phyloP scores from a whole-genome alignment of 352 stramenopile species.

The Phytophthora fragariaefolia region DNA sequence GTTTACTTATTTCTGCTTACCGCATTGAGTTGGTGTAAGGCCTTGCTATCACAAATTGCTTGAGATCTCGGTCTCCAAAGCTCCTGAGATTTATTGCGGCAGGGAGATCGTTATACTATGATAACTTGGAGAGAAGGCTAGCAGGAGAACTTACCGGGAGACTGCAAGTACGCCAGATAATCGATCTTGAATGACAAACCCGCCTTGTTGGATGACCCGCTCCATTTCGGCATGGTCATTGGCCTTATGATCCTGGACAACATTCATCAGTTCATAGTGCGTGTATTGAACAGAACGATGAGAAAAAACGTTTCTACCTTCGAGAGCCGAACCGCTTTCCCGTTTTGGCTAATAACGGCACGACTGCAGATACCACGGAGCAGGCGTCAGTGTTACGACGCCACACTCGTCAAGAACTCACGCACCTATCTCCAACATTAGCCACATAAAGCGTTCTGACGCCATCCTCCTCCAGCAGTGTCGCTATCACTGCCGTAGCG shows the following conservation, averaged over 20 bases:
- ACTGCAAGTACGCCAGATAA: constrained; percentile 79
- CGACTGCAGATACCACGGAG: constrained; percentile 45
- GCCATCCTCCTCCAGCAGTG: constrained; percentile 54
- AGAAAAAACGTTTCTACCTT: constrained; percentile 36
- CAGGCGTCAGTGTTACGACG: neutral
- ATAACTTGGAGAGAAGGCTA: neutral
- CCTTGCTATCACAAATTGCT: constrained; percentile 68
- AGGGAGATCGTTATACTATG: constrained; percentile 7
- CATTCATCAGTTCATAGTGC: constrained; percentile 5
- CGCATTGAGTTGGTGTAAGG: constrained; percentile 52
- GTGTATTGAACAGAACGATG: too few relatives aligned
- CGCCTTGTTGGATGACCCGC: constrained; percentile 62
- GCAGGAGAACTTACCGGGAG: constrained; percentile 51
- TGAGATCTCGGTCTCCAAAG: constrained; percentile 80
- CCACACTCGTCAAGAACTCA: neutral
- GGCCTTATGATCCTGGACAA: constrained; percentile 73
- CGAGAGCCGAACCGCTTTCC: constrained; percentile 60
- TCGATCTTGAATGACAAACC: constrained; percentile 77
- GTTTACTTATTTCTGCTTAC: constrained; percentile 30
- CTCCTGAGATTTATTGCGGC: constrained; percentile 47
- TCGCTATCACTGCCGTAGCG: constrained; percentile 64
- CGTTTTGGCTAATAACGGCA: constrained; percentile 66
- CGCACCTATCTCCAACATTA: constrained; percentile 83
- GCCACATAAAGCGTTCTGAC: constrained; percentile 57
- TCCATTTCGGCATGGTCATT: constrained; percentile 59